These are phyloP conservation scores for Arbutus unedo DNA, from an alignment of 148 eudicot genomes.

Conservation along the genomic window DNA sequence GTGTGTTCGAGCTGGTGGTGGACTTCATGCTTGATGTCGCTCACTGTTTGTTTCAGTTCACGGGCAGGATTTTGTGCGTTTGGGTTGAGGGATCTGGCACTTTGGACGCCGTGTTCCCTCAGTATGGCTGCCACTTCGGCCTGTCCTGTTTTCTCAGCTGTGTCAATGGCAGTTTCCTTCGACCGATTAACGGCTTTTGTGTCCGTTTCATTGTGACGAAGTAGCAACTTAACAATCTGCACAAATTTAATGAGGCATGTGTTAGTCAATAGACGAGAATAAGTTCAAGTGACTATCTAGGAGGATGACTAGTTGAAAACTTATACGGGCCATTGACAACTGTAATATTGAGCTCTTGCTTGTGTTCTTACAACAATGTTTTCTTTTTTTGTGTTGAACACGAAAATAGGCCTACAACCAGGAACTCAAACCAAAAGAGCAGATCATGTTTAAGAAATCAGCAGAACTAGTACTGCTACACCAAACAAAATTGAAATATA, in stretches of 20 bases:
- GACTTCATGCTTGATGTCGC: constrained; percentile 80
- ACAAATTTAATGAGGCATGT: neutral
- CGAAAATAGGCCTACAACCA: neutral
- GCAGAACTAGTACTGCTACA: neutral
- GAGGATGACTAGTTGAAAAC: too few relatives aligned
- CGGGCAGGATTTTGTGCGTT: constrained; percentile 50
- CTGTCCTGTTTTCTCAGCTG: constrained; percentile 55
- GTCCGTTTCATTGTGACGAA: constrained; percentile 46
- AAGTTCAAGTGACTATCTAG: too few relatives aligned
- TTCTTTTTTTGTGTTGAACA: neutral
- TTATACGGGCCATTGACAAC: neutral
- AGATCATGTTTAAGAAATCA: neutral
- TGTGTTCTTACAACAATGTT: neutral
- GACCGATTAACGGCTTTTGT: constrained; percentile 57
- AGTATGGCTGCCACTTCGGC: constrained; percentile 39
- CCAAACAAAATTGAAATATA: neutral
- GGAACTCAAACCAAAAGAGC: neutral
- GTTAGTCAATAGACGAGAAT: neutral
- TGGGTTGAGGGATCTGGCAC: constrained; percentile 47
- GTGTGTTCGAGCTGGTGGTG: constrained; percentile 73
- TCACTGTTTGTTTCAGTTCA: constrained; percentile 68
- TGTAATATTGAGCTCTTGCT: neutral
- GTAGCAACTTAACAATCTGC: constrained; percentile 60
- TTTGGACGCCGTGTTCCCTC: constrained; percentile 51
- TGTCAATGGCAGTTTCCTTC: constrained; percentile 65